Conservation (phyloP, 1,139 yeast genomes). For the Scheffersomyces illinoinensis region DNA sequence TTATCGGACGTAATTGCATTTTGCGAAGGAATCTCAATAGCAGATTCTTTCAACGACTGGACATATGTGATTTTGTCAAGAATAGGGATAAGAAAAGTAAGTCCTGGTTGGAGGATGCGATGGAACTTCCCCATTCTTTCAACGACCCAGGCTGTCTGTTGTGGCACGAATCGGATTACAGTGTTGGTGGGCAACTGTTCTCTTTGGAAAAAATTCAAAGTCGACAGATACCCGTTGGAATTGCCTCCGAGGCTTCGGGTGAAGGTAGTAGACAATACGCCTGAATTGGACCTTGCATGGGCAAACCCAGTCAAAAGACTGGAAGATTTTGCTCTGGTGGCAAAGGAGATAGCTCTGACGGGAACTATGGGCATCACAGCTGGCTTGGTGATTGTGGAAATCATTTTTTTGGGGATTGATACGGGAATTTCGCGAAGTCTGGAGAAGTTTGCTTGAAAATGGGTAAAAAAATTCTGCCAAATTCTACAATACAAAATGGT, state of each 20-base stretch:
- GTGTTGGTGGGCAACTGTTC: conserved; percentile 75
- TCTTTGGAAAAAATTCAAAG: conserved; percentile 63
- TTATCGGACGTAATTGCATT: conserved; percentile 86
- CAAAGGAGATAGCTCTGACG: not conserved
- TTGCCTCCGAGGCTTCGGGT: not conserved
- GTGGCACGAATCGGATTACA: conserved; percentile 77
- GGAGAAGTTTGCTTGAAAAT: not conserved
- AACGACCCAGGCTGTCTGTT: conserved; percentile 88
- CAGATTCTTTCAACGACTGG: conserved; percentile 78
- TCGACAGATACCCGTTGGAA: conserved; percentile 8
- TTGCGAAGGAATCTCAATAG: conserved; percentile 81
- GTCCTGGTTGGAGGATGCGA: conserved; percentile 73
- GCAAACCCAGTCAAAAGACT: not conserved
- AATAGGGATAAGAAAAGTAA: conserved; percentile 71
- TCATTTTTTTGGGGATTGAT: not conserved
- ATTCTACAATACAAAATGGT: not conserved
- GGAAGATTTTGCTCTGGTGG: not conserved
- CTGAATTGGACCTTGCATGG: not conserved
- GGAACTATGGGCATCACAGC: not conserved
- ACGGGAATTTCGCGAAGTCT: too few species aligned
- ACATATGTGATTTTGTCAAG: conserved; percentile 78
- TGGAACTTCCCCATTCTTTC: conserved; percentile 90
- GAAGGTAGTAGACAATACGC: not conserved
- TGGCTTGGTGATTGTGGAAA: not conserved
- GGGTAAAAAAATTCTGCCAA: not conserved